Base-by-base conservation (phyloP, 2,329 filamentous ascomycete genomes). In the Daldinia eschscholtzii region DNA sequence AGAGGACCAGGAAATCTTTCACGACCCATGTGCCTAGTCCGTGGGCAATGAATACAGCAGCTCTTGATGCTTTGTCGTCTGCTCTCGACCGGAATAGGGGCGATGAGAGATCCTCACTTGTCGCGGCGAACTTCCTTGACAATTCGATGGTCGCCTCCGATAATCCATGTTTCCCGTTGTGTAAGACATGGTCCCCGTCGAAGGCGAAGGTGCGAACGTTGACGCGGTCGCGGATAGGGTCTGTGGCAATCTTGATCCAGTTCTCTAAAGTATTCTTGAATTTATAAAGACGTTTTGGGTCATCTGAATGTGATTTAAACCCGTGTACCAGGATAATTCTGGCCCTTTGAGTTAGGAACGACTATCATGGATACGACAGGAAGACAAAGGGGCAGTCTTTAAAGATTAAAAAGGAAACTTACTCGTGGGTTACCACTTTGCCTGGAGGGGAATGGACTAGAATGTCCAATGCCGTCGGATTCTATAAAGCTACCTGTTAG, bases 321-420 rank as follows among this genome's bases (percentile, higher is more conserved):
- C 65, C 68, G 33, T 71, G 68, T 2, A 71, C 68, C 1, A 71
- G 57, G 10, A 71, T 69, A 42, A 71, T 64, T 48, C 68, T 71
- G 15, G 1, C 0, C 1, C n/a, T 6, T 15, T 37, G 2, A 5
- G 18, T 55, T 15, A 55, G 52, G 2, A n/a, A 37, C 12, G 5
- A 39, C n/a, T 15, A 33, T 55, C 7, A 0, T 9, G 15, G 18
- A 1, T 4, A 6, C n/a, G 7, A 5, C 15, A 23, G 15, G 9
- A 39, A 20, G 55, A 6, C 2, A 30, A 46, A 46, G 20, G 26
- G 5, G 13, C 3, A 10, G 15, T 5, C 5, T n/a, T 9, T 4
- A 9, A 18, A 9, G 4, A 20, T 9, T 4, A 9, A 18, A 9
- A 4, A 15, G 9, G 37, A 46, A 23, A 68, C 68, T 64, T 50